Evolutionary conservation across 345 rosid genomes (phyloP), one percentile per base, ranked within the genome.

Genomic region (Trapa bicornis): DNA sequence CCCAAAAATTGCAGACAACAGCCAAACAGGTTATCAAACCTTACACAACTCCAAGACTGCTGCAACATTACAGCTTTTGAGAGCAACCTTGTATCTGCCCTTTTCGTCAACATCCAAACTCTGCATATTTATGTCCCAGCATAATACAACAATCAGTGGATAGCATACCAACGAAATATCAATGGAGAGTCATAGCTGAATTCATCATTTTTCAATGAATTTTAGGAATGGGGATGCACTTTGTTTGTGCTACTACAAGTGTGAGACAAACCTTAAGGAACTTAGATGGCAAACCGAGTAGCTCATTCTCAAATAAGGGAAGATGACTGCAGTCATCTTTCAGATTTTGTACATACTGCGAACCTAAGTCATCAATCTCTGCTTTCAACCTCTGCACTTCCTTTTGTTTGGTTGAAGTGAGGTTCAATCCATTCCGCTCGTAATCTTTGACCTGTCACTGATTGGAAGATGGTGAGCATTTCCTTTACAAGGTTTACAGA

Each of bases 371-470:
- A 67, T 87, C 90, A 76, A 88, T 90, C 79, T 87, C 83, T 72
- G 76, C 58, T 72, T 68, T 86, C 87, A 90, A 67, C 68, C 87
- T 87, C 65, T 87, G 85, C 64, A 85, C 88, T 85, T 90, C 95
- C 69, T 82, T 84, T 79, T 86, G 86, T 80, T 90, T 90, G 45
- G 83, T 82, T 70, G 80, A 65, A 68, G 96, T 83, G 73, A 94
- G 99, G 79, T 87, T 82, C 76, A 90, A 74, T 75, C 97, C 99
- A 82, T 82, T 90, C 72, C 81, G 73, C 86, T 94, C 97, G 42
- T 87, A 90, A 70, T 94, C 96, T 82, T 81, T 87, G 62, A 94
- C 85, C 97, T 90, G 97, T 90, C 96, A 94, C 92, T 84, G 87
- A 80, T 80, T 72, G 74, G 74, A 78, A 78, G 80, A 74, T 61